phyloP scores from a whole-genome alignment of 2,329 filamentous ascomycete genomes.

The Neopestalotiopsis sp. region DNA sequence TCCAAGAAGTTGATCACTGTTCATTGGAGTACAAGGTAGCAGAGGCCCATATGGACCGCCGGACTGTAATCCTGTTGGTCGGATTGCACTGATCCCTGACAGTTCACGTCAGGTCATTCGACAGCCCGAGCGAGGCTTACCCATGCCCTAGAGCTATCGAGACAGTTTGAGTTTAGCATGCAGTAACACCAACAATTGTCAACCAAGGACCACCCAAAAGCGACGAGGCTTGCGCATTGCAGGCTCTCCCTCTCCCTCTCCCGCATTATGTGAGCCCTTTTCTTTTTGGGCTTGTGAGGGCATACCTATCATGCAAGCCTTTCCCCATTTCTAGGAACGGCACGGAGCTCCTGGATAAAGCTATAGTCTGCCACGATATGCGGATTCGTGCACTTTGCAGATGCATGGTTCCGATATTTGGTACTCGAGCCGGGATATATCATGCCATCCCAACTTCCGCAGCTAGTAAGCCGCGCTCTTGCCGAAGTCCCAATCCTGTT shows the following conservation, averaged over 20 bases:
- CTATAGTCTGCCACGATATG: conserved; percentile 3
- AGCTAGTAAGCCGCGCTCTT: conserved; percentile 10
- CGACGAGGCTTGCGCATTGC: conserved; percentile 10
- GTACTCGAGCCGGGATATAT: conserved; percentile 9
- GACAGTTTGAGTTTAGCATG: conserved; percentile 14
- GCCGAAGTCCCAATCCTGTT: background rate
- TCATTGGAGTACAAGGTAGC: conserved; percentile 47
- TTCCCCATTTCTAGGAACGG: conserved; percentile 1
- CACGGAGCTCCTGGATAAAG: conserved; percentile 6
- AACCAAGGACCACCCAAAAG: background rate
- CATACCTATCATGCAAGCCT: background rate
- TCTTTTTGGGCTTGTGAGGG: conserved; percentile 1
- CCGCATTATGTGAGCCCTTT: conserved; percentile 12
- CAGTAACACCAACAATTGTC: conserved; percentile 8
- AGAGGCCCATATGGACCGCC: conserved; percentile 42
- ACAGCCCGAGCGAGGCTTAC: conserved; percentile 13
- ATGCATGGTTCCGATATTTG: conserved; percentile 10
- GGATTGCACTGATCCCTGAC: conserved; percentile 38
- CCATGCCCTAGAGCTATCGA: conserved; percentile 8
- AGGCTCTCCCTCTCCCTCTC: background rate
- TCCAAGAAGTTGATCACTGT: conserved; percentile 32
- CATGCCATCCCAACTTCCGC: conserved; percentile 12
- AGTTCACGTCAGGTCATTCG: conserved; percentile 23
- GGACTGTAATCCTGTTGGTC: conserved; percentile 53
- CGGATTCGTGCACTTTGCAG: background rate